These are phyloP conservation scores for Chytriomyces sp. DNA, from an alignment of 192 early-diverging fungal species.

Conservation along the genomic window DNA sequence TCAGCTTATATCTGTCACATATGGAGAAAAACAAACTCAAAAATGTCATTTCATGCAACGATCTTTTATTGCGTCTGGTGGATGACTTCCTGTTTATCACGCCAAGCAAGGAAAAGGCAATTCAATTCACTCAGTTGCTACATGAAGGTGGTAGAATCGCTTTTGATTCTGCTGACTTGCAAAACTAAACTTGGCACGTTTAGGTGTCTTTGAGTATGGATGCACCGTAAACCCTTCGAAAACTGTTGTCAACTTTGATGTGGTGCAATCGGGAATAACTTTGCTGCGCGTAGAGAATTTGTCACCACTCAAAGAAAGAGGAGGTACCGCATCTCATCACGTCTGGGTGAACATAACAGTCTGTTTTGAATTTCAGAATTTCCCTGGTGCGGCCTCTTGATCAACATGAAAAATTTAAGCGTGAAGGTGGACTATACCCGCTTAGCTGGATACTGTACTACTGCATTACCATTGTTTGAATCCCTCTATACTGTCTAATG, in stretches of 20 bases:
- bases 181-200: neutral
- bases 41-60: conserved; percentile 41
- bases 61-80: conserved; percentile 73
- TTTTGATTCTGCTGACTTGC: neutral
- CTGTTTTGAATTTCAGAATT: conserved; percentile 55
- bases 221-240: conserved; percentile 77
- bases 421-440: conserved; percentile 74
- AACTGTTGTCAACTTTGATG: conserved; percentile 79
- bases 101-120: conserved; percentile 52
- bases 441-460: conserved; percentile 45
- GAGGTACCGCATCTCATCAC: neutral
- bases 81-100: conserved; percentile 89
- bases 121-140: conserved; percentile 64
- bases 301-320: conserved; percentile 9
- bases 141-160: conserved; percentile 46
- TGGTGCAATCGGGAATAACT: conserved; percentile 41
- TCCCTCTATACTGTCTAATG: neutral
- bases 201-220: conserved; percentile 71
- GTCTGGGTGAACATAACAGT: neutral
- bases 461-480: too few species aligned
- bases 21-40: conserved; percentile 66
- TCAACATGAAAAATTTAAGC: conserved; percentile 69
- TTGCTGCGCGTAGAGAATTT: conserved; percentile 25
- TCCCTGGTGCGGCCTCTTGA: conserved; percentile 84
- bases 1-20: conserved; percentile 77